Percentiles rank a stretch among this genome's conserved stretches.
These are phyloP conservation scores for Balakata baccata DNA, from an alignment of 345 rosid genomes.

Conservation along the genomic window DNA sequence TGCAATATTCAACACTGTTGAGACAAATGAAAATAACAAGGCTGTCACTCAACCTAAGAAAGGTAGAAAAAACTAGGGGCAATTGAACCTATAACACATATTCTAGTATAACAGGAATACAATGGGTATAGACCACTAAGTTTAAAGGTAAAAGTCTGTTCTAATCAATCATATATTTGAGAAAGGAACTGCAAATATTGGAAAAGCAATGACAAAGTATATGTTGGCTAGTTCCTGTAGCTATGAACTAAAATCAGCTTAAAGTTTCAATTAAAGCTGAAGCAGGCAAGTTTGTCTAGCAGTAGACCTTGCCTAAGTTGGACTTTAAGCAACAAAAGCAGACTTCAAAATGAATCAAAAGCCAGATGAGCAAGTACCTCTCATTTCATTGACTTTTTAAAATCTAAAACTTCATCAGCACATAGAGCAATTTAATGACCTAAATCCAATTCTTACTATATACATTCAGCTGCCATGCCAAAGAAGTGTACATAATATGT, in stretches of 20 bases:
- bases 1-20: neutral
- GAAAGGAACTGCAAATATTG: neutral
- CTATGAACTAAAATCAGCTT: neutral
- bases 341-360: neutral
- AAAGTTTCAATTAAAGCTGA: neutral
- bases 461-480: neutral
- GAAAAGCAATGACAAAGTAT: constrained; percentile 1
- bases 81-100: neutral
- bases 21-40: neutral
- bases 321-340: neutral
- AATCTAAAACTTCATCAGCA: neutral
- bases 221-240: neutral
- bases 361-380: neutral
- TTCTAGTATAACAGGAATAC: neutral
- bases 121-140: neutral
- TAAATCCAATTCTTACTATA: neutral
- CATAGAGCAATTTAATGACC: neutral
- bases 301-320: neutral
- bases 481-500: neutral
- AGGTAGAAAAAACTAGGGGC: neutral
- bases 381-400: neutral
- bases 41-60: neutral
- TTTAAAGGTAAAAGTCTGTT: neutral
- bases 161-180: neutral
- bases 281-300: neutral